Base-by-base conservation (phyloP, 805 yeast genomes). In the Pichia californica region DNA sequence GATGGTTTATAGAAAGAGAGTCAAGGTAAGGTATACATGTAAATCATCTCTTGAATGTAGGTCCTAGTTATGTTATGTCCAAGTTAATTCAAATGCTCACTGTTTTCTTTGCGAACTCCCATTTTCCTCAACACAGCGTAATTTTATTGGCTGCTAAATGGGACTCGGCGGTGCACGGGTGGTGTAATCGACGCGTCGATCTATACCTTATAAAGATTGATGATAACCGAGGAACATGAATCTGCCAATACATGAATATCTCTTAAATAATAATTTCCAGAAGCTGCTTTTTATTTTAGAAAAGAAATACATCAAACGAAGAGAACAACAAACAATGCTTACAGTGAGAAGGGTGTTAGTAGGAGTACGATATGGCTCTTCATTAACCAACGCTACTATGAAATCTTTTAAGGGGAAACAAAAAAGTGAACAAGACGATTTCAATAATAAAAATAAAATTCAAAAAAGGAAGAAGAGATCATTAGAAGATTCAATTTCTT, bases 401-500 rank as follows among this genome's bases (percentile, higher is more conserved):
- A 34, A 43, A 15, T 25, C 25, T 3, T 35, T 44, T 5, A 44
- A 37, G 29, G 39, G 20, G 14, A 23, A 34, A n/a, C n/a, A 25
- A 19, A 8, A 20, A 25, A 30, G 19, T 19, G 25, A 18, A 15
- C 36, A 31, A 9, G 35, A 31, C 13, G 35, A 11, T 5, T 25
- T 20, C 15, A 13, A 9, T 18, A 5, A 7, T 11, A n/a, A n/a
- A n/a, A 10, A 14, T n/a, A 29, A n/a, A 2, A 19, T 14, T 8
- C 21, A 9, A 26, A 27, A 33, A 20, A 40, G 25, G 21, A 40
- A 40, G 23, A 36, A 41, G n/a, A 38, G 45, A 33, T 25, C 39
- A 2, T 28, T 39, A 5, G 47, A 47, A 26, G 49, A 41, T 9
- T 40, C 40, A 5, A 39, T 46, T 1, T 44, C 50, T 1, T 46